A percentile compares a stretch with the other conserved stretches of the same genome.
Conservation (phyloP, 2,329 filamentous ascomycete species). For the Penicillium janthinellum region DNA sequence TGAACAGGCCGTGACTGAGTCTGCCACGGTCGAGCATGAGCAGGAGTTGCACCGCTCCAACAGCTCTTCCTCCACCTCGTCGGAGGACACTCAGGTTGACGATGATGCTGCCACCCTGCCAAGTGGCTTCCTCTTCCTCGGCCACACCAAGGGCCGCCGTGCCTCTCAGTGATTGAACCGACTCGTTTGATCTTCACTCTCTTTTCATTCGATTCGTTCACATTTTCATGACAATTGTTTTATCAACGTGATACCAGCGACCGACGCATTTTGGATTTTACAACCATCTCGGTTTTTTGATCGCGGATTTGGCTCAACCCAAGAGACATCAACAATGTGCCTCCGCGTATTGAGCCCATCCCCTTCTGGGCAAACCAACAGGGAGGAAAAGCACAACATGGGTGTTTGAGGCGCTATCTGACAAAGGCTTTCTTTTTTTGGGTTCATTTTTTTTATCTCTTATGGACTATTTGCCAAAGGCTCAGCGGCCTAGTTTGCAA, state of each 20-base stretch:
- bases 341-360: background rate
- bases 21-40: conserved; percentile 15
- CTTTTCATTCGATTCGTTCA: background rate
- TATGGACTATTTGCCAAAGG: conserved; percentile 8
- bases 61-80: conserved; percentile 32
- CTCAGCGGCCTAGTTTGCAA: conserved; percentile 13
- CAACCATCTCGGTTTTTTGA: conserved; percentile 11
- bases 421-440: conserved; percentile 9
- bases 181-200: background rate
- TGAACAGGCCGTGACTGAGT: conserved; percentile 20
- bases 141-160: conserved; percentile 24
- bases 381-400: conserved; percentile 14
- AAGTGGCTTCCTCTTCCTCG: conserved; percentile 33
- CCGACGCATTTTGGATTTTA: conserved; percentile 16
- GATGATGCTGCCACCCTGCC: conserved; percentile 20
- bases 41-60: conserved; percentile 26
- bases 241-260: conserved; percentile 17
- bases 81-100: conserved; percentile 15
- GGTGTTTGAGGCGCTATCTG: conserved; percentile 23
- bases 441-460: conserved; percentile 5
- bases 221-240: conserved; percentile 10
- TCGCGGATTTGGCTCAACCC: conserved; percentile 9
- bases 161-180: conserved; percentile 11
- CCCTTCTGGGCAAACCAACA: conserved; percentile 3
- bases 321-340: conserved; percentile 2